These are phyloP conservation scores for Glonium stellatum DNA, from an alignment of 495 filamentous ascomycete species.

Conservation along the genomic window DNA sequence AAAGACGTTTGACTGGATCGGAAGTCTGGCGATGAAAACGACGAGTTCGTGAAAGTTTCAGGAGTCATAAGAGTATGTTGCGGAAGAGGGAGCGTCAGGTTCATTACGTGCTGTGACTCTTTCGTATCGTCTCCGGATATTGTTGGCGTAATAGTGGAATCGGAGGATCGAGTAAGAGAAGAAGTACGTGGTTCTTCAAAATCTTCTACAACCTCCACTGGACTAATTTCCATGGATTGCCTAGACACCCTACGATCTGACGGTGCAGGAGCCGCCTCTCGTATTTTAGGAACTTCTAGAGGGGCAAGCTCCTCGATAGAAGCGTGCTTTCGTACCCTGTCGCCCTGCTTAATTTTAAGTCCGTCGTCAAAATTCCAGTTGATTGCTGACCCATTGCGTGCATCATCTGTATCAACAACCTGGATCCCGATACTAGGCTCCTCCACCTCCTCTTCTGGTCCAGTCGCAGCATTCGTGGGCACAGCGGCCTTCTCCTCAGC, in stretches of 20 bases:
- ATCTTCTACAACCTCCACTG: constrained; percentile 43
- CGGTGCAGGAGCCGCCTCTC: constrained; percentile 2
- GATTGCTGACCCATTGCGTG: constrained; percentile 25
- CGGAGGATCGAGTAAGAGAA: constrained; percentile 44
- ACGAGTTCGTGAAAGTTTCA: constrained; percentile 32
- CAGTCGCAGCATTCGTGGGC: background rate
- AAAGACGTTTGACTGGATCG: constrained; percentile 40
- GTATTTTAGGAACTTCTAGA: constrained; percentile 4
- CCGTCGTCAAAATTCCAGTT: constrained; percentile 36
- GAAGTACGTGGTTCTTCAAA: constrained; percentile 39
- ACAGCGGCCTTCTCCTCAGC: background rate
- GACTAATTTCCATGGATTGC: constrained; percentile 16
- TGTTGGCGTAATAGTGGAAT: constrained; percentile 50
- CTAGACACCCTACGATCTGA: constrained; percentile 1
- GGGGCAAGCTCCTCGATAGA: constrained; percentile 22
- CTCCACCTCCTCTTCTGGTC: constrained; percentile 34
- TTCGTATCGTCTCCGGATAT: constrained; percentile 39
- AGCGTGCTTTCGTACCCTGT: constrained; percentile 32
- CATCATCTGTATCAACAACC: constrained; percentile 39
- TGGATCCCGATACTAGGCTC: constrained; percentile 41
- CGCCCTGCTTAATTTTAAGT: constrained; percentile 23
- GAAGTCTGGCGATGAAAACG: constrained; percentile 46
- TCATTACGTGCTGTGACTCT: constrained; percentile 32
- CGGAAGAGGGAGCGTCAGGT: constrained; percentile 28
- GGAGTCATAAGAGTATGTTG: constrained; percentile 33